Evolutionary conservation across 208 protist species (phyloP).

Genomic region (Acanthamoeba healyi): DNA sequence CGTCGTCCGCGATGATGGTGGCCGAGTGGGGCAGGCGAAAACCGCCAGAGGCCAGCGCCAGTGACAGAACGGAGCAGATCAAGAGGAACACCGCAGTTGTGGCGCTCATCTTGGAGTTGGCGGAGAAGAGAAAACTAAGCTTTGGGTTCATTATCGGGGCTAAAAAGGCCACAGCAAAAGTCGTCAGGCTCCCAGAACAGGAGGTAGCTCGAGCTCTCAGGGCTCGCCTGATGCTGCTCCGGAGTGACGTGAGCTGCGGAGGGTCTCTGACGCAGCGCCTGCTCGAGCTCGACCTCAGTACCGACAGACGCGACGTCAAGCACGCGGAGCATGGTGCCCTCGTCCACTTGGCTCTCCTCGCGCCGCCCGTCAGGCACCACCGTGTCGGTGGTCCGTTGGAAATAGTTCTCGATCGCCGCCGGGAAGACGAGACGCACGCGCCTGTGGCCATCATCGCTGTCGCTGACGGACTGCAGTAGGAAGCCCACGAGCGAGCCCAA

Average conservation of each 20-base stretch:
- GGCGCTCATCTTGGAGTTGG: no score
- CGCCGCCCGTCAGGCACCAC: background rate
- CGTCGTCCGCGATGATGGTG: no score
- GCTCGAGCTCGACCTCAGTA: background rate
- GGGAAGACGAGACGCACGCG: background rate
- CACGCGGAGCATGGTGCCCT: background rate
- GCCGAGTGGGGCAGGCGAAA: no score
- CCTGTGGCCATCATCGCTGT: background rate
- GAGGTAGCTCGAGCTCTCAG: background rate
- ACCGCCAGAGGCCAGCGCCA: no score
- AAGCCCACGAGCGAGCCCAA: background rate
- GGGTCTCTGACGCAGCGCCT: background rate
- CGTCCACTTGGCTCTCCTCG: background rate
- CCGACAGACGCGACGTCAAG: background rate
- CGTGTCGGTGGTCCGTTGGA: background rate
- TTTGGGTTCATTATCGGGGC: no score
- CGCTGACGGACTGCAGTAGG: background rate
- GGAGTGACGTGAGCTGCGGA: background rate
- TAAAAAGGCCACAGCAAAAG: no score
- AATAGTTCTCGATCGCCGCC: slow-evolving; percentile 10
- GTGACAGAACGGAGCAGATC: no score
- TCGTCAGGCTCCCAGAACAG: slow-evolving; percentile 22
- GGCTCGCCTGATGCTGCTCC: background rate
- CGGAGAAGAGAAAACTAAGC: background rate
- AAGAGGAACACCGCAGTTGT: no score